Evolutionary conservation across 306 rosid species (phyloP).

Genomic region (Chamaecrista fasciculata): DNA sequence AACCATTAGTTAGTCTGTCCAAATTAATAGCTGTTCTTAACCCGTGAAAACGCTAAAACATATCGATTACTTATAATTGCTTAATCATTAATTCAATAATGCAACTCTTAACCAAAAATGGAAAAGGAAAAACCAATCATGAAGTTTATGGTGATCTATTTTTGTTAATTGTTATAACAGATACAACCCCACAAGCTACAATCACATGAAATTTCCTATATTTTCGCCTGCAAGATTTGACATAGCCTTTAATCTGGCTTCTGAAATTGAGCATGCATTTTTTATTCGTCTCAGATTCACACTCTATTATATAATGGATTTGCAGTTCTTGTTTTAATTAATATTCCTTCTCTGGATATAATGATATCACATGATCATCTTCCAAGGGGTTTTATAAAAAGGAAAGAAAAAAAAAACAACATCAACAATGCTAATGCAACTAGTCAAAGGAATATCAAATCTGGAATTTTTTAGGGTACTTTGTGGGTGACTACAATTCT

Average conservation of each 20-base stretch:
- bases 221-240: background rate
- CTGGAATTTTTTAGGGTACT: too few relatives aligned
- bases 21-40: background rate
- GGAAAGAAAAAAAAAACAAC: too few relatives aligned
- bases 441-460: background rate
- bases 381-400: background rate
- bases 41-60: background rate
- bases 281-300: background rate
- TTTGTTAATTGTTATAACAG: too few relatives aligned
- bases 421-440: background rate
- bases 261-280: background rate
- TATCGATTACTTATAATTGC: background rate
- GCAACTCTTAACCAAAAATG: background rate
- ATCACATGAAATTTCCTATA: background rate
- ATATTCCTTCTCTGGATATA: background rate
- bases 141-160: too few relatives aligned
- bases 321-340: background rate
- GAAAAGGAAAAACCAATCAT: background rate
- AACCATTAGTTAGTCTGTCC: background rate
- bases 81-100: background rate
- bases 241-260: background rate
- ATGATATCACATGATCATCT: background rate
- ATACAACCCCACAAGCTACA: background rate
- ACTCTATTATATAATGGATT: background rate
- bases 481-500: too few relatives aligned